Evolutionary conservation across 176 grass and related monocot genomes (phyloP).

Genomic region (Stipa capillata): DNA sequence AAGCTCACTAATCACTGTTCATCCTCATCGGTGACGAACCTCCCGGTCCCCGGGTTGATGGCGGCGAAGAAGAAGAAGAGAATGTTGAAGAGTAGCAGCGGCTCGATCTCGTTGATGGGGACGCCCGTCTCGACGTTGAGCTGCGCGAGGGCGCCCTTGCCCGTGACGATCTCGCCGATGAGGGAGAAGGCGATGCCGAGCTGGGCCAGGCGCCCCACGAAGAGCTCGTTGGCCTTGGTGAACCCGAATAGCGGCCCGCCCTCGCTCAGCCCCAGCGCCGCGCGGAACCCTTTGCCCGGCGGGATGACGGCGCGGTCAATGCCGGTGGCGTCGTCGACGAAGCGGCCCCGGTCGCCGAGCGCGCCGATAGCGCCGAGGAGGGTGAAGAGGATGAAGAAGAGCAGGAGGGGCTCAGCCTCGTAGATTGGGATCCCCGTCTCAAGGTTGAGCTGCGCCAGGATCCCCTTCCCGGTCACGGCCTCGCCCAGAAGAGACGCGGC

Average conservation of each 20-base stretch:
- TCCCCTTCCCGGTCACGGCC: conserved; percentile 54
- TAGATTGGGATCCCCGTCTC: conserved; percentile 65
- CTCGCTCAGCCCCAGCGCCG: conserved; percentile 42
- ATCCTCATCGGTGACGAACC: conserved; percentile 49
- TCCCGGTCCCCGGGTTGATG: conserved; percentile 53
- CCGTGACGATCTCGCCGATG: conserved; percentile 58
- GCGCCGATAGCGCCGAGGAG: too few relatives aligned
- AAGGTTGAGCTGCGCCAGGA: conserved; percentile 52
- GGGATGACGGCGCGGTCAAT: conserved; percentile 48
- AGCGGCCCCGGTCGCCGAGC: conserved; percentile 53
- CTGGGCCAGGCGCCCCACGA: conserved; percentile 55
- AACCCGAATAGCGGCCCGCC: conserved; percentile 64
- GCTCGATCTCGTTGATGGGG: conserved; percentile 53
- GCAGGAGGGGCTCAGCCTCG: too few relatives aligned
- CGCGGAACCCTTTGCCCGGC: conserved; percentile 49
- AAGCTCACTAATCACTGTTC: neutral
- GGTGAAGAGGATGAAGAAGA: too few relatives aligned
- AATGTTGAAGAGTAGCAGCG: conserved; percentile 50
- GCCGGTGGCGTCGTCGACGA: conserved; percentile 45
- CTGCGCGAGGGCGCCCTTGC: conserved; percentile 57
- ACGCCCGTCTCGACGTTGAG: conserved; percentile 63
- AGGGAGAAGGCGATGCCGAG: conserved; percentile 62
- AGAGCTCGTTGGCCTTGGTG: conserved; percentile 70
- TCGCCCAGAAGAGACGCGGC: conserved; percentile 59
- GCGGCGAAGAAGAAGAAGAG: conserved; percentile 64